These are phyloP conservation scores for Avena eriantha DNA, from an alignment of 176 grass and related monocot genomes.

Conservation along the genomic window DNA sequence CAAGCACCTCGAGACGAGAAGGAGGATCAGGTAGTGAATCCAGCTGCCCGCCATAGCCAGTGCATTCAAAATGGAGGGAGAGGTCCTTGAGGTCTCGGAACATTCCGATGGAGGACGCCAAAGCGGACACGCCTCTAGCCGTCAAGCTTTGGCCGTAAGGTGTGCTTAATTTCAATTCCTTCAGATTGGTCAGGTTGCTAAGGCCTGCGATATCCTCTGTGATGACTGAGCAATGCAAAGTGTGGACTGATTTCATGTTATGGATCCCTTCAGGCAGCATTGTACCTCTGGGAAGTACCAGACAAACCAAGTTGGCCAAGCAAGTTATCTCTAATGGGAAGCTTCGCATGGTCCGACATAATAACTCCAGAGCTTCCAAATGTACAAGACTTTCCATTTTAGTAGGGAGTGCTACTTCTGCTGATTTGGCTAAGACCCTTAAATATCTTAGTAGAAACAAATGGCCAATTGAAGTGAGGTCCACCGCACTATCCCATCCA, in stretches of 20 bases:
- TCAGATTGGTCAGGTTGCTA: not conserved
- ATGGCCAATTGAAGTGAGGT: not conserved
- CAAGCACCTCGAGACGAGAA: not conserved
- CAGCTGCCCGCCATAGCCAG: not conserved
- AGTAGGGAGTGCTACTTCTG: not conserved
- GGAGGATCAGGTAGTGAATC: not conserved
- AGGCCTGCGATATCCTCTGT: not conserved
- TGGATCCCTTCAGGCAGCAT: not conserved
- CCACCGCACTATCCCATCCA: rapidly evolving
- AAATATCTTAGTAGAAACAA: not conserved
- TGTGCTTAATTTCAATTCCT: rapidly evolving
- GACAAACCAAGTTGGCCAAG: not conserved
- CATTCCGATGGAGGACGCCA: not conserved
- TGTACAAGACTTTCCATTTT: not conserved
- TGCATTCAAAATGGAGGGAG: not conserved
- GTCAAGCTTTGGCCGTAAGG: rapidly evolving
- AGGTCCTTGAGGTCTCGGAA: not conserved
- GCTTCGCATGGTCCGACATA: rapidly evolving
- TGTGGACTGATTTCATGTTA: not conserved
- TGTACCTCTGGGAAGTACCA: not conserved
- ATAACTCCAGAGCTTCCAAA: not conserved
- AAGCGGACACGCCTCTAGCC: not conserved
- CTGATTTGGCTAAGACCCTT: not conserved
- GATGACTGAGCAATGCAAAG: not conserved
- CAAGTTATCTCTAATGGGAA: not conserved